Percentiles rank a stretch among this genome's conserved stretches.
Conservation (phyloP, 768 basidiomycete species). For the Panaeolus papilionaceus region DNA sequence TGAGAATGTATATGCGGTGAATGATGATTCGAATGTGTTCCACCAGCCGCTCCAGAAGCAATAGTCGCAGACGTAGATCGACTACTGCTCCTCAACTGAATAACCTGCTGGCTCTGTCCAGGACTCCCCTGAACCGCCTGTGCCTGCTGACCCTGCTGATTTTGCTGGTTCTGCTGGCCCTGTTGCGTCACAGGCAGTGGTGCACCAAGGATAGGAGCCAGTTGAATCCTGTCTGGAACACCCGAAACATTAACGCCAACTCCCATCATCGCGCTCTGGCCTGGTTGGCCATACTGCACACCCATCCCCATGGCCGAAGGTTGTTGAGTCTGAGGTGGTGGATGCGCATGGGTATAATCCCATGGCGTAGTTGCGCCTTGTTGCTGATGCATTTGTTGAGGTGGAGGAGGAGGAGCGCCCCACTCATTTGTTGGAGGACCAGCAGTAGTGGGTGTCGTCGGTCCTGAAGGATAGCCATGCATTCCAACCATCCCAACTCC, state of each 20-base stretch:
- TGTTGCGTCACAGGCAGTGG: conserved; percentile 18
- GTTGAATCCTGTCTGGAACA: conserved; percentile 51
- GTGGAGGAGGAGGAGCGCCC: conserved; percentile 26
- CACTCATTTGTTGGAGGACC: conserved; percentile 22
- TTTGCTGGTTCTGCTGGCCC: conserved; percentile 28
- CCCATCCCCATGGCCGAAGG: not conserved
- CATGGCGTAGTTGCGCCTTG: not conserved
- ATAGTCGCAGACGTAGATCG: conserved; percentile 16
- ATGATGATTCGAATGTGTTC: conserved; percentile 19
- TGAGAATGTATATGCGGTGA: not conserved
- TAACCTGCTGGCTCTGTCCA: conserved; percentile 33
- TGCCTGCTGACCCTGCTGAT: conserved; percentile 38
- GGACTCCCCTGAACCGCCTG: conserved; percentile 36
- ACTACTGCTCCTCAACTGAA: conserved; percentile 44
- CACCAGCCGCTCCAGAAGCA: not conserved
- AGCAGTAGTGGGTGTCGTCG: conserved; percentile 28
- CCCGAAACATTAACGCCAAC: conserved; percentile 24
- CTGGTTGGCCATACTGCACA: not conserved
- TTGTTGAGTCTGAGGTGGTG: conserved; percentile 6
- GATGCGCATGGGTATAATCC: conserved; percentile 11
- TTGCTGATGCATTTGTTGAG: conserved; percentile 16
- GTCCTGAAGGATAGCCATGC: conserved; percentile 13
- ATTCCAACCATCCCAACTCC: not conserved
- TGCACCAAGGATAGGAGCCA: conserved; percentile 53
- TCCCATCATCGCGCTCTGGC: conserved; percentile 25